Evolutionary conservation across 176 grass and related monocot species (phyloP), one percentile per base, ranked within the genome.

Genomic region (Triticum urartu): DNA sequence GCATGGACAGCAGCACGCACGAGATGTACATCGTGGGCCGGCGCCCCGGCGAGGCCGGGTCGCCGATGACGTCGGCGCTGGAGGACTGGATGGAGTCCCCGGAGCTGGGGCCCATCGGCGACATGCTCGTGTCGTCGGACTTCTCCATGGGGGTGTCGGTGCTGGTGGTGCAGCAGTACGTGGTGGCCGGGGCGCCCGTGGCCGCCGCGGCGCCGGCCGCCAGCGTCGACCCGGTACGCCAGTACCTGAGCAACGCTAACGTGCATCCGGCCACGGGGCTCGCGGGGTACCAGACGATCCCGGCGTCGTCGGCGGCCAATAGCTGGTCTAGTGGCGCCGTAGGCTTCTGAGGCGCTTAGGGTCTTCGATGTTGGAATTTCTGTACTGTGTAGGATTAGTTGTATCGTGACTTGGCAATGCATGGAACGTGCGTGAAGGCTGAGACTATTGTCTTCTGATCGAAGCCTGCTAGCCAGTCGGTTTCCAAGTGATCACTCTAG

Each of bases 21-120:
- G 91, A 94, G 86, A 79, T 98, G 15, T 94, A 86, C 84, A 83
- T 98, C 71, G 93, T 98, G 5, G 93, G 96, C 30, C 72, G 93
- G 17, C 84, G 86, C 18, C 91, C 94, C 61, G 77, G 88, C 38
- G 88, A 89, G 52, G 45, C 78, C 14, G 86, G 86, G 54, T 80
- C 86, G 48, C 70, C 81, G 38, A 89, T 98, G 72, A 94, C 93
- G 10, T n/a, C 67, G 25, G 81, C 90, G 64, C 76, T 98, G 22
- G 84, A 88, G 59, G 93, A 94, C 10, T 98, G 93, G 92, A 90
- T 86, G 21, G 93, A 98, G 88, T 92, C 80, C 82, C 93, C 96
- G 7, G 96, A 98, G 88, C 65, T 98, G 65, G 96, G 96, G 9
- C 91, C 93, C 9, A 94, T 95, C 8, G 96, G 93, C 18, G 96